phyloP scores from a whole-genome alignment of 805 yeast species.

The Cyberlindnera japonica region DNA sequence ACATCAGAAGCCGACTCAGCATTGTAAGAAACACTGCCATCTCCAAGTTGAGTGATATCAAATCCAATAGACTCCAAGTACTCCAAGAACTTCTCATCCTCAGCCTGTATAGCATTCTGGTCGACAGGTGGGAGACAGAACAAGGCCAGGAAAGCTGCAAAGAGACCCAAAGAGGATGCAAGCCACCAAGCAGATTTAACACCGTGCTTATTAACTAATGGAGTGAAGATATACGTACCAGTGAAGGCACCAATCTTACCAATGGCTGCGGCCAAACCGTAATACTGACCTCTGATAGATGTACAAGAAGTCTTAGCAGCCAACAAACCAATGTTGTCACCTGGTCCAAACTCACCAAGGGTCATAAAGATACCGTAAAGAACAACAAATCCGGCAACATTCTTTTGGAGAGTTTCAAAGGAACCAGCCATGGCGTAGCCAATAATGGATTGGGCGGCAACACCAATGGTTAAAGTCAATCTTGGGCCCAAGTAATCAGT shows the following conservation, averaged over 20 bases:
- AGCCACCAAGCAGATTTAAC: conserved; percentile 78
- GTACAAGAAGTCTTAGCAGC: conserved; percentile 87
- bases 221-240: conserved; percentile 87
- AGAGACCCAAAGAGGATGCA: conserved; percentile 69
- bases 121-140: conserved; percentile 77
- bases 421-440: conserved; percentile 83
- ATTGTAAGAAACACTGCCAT: conserved; percentile 7
- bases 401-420: conserved; percentile 49
- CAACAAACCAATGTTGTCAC: conserved; percentile 84
- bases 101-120: conserved; percentile 76
- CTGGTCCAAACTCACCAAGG: conserved; percentile 92
- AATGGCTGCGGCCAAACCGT: conserved; percentile 85
- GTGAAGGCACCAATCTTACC: conserved; percentile 93
- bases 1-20: neutral
- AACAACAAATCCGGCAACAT: conserved; percentile 77
- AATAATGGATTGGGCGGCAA: conserved; percentile 65
- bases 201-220: conserved; percentile 64
- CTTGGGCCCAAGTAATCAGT: conserved; percentile 95
- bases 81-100: conserved; percentile 66
- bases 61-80: conserved; percentile 68
- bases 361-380: conserved; percentile 85
- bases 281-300: conserved; percentile 85
- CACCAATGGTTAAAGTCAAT: conserved; percentile 67
- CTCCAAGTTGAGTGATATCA: conserved; percentile 58
- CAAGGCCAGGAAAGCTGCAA: conserved; percentile 65